Evolutionary conservation across 1,284 basidiomycete species (phyloP).

Genomic region (Ganoderma resinaceum): DNA sequence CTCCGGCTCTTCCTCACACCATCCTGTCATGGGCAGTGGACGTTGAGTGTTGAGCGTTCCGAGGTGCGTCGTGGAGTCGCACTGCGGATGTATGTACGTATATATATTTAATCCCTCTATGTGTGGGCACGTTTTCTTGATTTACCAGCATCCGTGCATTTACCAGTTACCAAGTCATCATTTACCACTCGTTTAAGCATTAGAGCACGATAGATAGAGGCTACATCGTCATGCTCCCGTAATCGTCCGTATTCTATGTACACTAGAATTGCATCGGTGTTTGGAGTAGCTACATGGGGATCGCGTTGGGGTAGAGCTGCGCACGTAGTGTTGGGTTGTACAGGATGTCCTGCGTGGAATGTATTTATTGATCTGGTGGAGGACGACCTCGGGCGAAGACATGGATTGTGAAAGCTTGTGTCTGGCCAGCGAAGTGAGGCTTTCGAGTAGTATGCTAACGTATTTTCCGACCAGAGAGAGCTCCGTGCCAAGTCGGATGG

Average conservation of each 20-base stretch:
- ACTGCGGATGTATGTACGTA: background rate
- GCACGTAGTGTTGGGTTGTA: background rate
- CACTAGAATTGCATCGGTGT: constrained; percentile 17
- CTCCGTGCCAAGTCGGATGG: no score
- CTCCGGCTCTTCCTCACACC: background rate
- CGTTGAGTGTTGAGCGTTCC: background rate
- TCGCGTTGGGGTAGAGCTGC: background rate
- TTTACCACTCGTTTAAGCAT: background rate
- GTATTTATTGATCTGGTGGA: background rate
- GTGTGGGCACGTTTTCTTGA: background rate
- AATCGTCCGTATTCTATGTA: constrained; percentile 30
- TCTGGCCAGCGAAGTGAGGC: background rate
- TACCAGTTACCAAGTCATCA: constrained; percentile 2
- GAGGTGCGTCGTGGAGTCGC: background rate
- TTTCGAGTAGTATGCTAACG: background rate
- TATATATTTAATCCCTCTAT: background rate
- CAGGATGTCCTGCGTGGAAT: background rate
- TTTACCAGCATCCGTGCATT: background rate
- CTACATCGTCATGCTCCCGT: constrained; percentile 9
- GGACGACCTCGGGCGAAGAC: background rate
- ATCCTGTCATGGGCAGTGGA: background rate
- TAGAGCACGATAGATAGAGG: constrained; percentile 11
- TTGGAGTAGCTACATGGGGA: background rate
- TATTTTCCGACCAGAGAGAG: no score
- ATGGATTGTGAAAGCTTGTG: background rate